Percentiles rank a stretch among this genome's conserved stretches.
These are phyloP conservation scores for Coelastrella sp. DNA, from an alignment of 139 green algal genomes.

Conservation along the genomic window DNA sequence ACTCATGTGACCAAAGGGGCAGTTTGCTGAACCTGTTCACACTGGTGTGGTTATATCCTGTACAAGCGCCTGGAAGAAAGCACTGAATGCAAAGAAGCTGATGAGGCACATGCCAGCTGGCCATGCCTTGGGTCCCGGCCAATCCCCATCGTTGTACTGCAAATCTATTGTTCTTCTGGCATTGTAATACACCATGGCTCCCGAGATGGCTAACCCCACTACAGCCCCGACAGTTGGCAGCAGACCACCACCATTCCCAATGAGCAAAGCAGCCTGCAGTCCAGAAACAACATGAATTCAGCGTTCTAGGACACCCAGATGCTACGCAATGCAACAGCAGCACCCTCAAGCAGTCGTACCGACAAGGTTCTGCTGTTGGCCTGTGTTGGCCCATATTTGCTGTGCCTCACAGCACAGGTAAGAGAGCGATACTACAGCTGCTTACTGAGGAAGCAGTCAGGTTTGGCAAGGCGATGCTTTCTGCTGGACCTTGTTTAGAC, in stretches of 20 bases:
- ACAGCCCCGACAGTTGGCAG: slow-evolving; percentile 35
- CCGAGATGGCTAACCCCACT: slow-evolving; percentile 19
- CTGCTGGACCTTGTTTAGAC: too few relatives aligned
- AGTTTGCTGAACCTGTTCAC: not conserved
- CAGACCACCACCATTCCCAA: slow-evolving; percentile 12
- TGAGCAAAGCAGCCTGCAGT: slow-evolving; percentile 35
- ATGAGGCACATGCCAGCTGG: slow-evolving; percentile 65
- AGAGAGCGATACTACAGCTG: too few relatives aligned
- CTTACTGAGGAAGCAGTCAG: too few relatives aligned
- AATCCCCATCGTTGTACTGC: slow-evolving; percentile 44
- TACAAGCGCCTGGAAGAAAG: slow-evolving; percentile 59
- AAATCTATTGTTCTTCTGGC: slow-evolving; percentile 31
- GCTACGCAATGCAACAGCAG: not conserved
- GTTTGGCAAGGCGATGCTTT: too few relatives aligned
- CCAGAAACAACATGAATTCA: too few relatives aligned
- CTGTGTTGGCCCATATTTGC: too few relatives aligned
- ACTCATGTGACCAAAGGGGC: too few relatives aligned
- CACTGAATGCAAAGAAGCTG: slow-evolving; percentile 66
- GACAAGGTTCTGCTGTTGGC: too few relatives aligned
- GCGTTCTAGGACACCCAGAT: too few relatives aligned
- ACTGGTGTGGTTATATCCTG: slow-evolving; percentile 24
- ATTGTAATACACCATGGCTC: slow-evolving; percentile 39
- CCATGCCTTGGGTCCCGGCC: slow-evolving; percentile 65
- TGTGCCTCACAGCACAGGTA: too few relatives aligned
- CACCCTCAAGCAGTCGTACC: not conserved